Evolutionary conservation across 1,284 basidiomycete species (phyloP), one percentile per base, ranked within the genome.

Genomic region (Jaminaea rosea): DNA sequence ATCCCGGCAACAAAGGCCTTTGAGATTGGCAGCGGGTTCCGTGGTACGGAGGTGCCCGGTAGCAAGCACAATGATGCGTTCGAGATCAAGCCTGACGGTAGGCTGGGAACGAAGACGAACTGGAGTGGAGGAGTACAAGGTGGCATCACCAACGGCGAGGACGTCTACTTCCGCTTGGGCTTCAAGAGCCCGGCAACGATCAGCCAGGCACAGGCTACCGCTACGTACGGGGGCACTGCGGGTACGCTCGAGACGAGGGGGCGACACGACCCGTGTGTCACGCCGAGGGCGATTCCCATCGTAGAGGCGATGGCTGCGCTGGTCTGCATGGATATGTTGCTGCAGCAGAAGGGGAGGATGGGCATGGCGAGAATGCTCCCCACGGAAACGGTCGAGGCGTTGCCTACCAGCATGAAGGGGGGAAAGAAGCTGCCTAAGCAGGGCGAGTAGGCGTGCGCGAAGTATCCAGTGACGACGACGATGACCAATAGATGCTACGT

Each of bases 161-260:
- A 91, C 72, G 86, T 99, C 73, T 98, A 97, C 80, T 97, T 99
- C 81, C 82, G 88, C 88, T 81, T 97, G 65, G 92, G 87, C 2
- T 99, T 99, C 84, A 99, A 99, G 78, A 88, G 88, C 36, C 94
- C 94, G 50, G 94, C 94, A 29, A 99, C 94, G 29, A 99, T 99
- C 75, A 87, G 88, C 15, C 91, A 90, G 76, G 80, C 84, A 44
- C 94, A 99, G 77, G 69, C 79, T 44, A 99, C 94, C 7, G 88
- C 86, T 4, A 85, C 87, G 75, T 99, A 99, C 77, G 84, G 92
- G 67, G 94, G 94, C 31, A 86, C 85, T 15, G 78, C 81, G 0
- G 94, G 94, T 26, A 82, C 82, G 27, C 81, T 99, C 42, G 89
- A 88, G 28, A 87, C 93, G 24, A 81, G 90, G 44, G 94, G 94